Evolutionary conservation across 306 rosid species (phyloP).

Genomic region (Trifolium pratense): DNA sequence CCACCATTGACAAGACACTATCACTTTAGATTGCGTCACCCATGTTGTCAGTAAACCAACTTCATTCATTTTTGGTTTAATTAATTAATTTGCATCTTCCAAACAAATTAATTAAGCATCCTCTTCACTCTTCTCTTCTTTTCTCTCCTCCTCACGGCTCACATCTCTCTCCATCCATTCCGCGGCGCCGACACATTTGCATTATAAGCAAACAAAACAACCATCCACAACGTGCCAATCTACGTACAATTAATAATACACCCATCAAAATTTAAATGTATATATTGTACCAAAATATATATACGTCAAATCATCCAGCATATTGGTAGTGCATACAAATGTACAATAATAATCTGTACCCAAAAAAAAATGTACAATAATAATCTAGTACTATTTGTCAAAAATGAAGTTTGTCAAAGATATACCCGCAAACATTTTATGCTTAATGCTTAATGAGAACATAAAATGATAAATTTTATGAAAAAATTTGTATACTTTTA

Average conservation of each 20-base stretch:
- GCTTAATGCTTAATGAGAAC: too few relatives aligned
- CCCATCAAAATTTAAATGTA: neutral
- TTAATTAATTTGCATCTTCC: conserved; percentile 3
- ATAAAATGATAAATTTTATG: too few relatives aligned
- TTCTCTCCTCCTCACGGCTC: too few relatives aligned
- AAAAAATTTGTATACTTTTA: too few relatives aligned
- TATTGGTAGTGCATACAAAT: neutral
- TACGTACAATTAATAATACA: neutral
- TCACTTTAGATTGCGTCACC: conserved; percentile 40
- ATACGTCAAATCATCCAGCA: neutral
- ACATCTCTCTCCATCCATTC: conserved; percentile 30
- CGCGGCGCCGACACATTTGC: conserved; percentile 41
- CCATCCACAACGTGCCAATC: neutral
- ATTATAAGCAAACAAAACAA: conserved; percentile 9
- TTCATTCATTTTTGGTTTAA: too few relatives aligned
- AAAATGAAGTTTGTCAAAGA: too few relatives aligned
- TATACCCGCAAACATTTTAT: too few relatives aligned
- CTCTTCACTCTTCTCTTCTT: too few relatives aligned
- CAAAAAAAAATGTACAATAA: too few relatives aligned
- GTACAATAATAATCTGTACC: too few relatives aligned
- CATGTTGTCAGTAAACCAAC: conserved; percentile 25
- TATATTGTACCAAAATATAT: neutral
- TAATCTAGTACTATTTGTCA: neutral
- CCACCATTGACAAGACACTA: conserved; percentile 37
- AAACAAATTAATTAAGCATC: neutral